These are phyloP conservation scores for Beauveria sp. DNA, from an alignment of 2,329 filamentous ascomycete genomes.

Conservation along the genomic window DNA sequence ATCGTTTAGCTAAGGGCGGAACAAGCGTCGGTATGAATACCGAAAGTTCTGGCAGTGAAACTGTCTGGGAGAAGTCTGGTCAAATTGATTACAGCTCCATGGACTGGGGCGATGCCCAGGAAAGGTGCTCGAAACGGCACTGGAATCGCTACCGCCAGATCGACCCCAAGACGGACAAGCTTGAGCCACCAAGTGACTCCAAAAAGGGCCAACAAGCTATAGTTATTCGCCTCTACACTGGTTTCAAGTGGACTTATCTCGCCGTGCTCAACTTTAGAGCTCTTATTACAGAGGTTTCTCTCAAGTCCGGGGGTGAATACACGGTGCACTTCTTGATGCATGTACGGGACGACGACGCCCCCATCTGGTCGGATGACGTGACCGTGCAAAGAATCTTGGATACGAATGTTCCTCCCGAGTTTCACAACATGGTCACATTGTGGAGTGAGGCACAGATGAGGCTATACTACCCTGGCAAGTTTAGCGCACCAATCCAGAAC, in stretches of 20 bases:
- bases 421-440: conserved; percentile 70
- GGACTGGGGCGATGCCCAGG: conserved; percentile 49
- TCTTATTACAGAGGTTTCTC: conserved; percentile 68
- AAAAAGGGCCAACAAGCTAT: conserved; percentile 61
- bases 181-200: conserved; percentile 18
- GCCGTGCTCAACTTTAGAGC: conserved; percentile 75
- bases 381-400: conserved; percentile 66
- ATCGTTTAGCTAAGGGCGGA: conserved; percentile 65
- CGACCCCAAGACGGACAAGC: conserved; percentile 31
- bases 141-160: conserved; percentile 47
- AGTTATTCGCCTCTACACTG: conserved; percentile 72
- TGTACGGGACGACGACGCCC: conserved; percentile 69
- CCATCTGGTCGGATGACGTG: conserved; percentile 73
- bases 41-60: conserved; percentile 59
- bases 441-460: conserved; percentile 84
- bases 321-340: conserved; percentile 77
- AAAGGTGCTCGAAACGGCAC: conserved; percentile 51
- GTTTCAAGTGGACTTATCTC: conserved; percentile 71
- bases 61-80: conserved; percentile 47
- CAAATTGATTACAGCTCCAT: conserved; percentile 49
- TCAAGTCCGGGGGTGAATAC: conserved; percentile 76
- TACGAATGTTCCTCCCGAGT: conserved; percentile 60
- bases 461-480: conserved; percentile 63
- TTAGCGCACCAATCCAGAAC: conserved; percentile 60
- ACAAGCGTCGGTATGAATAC: conserved; percentile 63